Percentiles rank a stretch among this genome's conserved stretches.
Evolutionary conservation across 169 alveolate genomes (phyloP).

Genomic region (Eimeria tenella): DNA sequence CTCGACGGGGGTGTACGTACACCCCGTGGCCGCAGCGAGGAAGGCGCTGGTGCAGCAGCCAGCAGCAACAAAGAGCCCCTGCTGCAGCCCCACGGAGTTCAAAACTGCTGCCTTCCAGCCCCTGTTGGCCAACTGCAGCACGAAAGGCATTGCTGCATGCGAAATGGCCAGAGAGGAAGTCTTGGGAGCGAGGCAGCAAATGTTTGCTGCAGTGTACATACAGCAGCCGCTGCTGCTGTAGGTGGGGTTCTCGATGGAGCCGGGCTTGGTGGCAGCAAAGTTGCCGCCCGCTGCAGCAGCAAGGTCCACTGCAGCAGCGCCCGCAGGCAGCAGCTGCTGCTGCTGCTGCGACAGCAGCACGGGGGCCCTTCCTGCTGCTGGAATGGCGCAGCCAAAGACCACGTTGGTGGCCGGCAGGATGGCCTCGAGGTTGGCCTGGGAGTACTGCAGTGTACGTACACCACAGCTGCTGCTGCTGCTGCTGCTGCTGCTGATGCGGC

Average conservation of each 20-base stretch:
- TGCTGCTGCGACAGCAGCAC: constrained; percentile 16
- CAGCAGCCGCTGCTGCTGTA: constrained; percentile 18
- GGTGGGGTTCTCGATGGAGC: constrained; percentile 54
- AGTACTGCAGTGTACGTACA: constrained; percentile 16
- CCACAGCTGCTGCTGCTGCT: background rate
- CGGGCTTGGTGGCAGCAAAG: constrained; percentile 27
- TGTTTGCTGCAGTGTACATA: constrained; percentile 68
- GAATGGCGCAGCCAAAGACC: constrained; percentile 68
- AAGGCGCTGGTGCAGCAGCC: constrained; percentile 22
- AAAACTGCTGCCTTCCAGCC: constrained; percentile 75
- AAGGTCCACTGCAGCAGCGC: constrained; percentile 44
- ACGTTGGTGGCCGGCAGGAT: constrained; percentile 15
- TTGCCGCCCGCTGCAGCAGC: constrained; percentile 74
- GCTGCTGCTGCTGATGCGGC: background rate
- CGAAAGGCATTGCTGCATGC: constrained; percentile 47
- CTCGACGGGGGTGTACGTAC: constrained; percentile 25
- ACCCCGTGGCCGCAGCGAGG: background rate
- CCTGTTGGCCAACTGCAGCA: constrained; percentile 45
- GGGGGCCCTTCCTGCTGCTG: constrained; percentile 42
- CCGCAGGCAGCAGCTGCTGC: constrained; percentile 34
- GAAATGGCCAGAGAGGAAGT: constrained; percentile 39
- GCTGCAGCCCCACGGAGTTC: constrained; percentile 26
- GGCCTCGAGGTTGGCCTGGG: constrained; percentile 12
- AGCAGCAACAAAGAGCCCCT: constrained; percentile 49
- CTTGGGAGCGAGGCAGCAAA: constrained; percentile 63